These are phyloP conservation scores for Eruca vesicaria DNA, from an alignment of 441 rosid genomes.

Conservation along the genomic window DNA sequence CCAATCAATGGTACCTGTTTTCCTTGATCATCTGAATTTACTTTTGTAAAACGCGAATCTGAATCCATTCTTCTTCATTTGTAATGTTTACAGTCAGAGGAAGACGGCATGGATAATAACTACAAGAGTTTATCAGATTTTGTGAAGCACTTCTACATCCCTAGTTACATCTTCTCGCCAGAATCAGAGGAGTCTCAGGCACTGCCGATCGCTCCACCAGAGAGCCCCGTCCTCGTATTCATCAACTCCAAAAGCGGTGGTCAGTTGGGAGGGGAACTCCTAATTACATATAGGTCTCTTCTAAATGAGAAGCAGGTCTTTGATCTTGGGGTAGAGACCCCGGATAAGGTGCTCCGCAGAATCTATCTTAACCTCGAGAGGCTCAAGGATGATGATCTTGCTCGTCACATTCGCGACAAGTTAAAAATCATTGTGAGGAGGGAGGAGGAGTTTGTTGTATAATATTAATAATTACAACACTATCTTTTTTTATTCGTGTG, in stretches of 20 bases:
- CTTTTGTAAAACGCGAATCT: no score
- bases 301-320: slow-evolving; percentile 72
- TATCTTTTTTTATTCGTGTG: not conserved
- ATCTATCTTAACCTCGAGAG: slow-evolving; percentile 63
- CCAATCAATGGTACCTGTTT: not conserved
- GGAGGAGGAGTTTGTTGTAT: not conserved
- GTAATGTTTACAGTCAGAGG: slow-evolving; percentile 29
- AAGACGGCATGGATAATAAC: slow-evolving; percentile 10
- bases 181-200: slow-evolving; percentile 23
- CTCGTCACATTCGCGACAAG: slow-evolving; percentile 45
- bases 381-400: slow-evolving; percentile 53
- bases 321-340: slow-evolving; percentile 73
- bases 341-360: slow-evolving; percentile 57
- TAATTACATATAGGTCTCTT: slow-evolving; percentile 58
- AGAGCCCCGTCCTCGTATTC: slow-evolving; percentile 71
- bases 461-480: not conserved
- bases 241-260: slow-evolving; percentile 92
- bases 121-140: slow-evolving; percentile 29
- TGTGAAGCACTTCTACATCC: slow-evolving; percentile 54
- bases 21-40: not conserved
- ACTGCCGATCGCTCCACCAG: slow-evolving; percentile 32
- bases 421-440: slow-evolving; percentile 65
- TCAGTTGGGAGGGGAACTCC: slow-evolving; percentile 86
- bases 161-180: slow-evolving; percentile 47
- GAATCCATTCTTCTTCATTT: not conserved